Evolutionary conservation across 2,329 filamentous ascomycete species (phyloP), one percentile per base, ranked within the genome.

Genomic region (Dactylellina haptotyla): DNA sequence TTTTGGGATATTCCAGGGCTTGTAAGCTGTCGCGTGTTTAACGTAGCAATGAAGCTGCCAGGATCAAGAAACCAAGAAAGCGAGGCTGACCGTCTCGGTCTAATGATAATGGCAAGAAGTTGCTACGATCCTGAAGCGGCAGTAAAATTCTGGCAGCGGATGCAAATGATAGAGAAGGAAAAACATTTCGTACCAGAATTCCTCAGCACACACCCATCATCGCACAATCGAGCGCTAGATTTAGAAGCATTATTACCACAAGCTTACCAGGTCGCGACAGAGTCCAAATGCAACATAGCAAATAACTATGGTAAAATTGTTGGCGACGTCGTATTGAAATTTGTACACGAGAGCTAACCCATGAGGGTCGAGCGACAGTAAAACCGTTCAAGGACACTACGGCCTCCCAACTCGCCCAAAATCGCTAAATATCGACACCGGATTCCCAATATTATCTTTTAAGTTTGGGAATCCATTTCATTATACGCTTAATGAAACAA

Each of bases 41-140:
- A 90, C 54, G 79, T 90, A 14, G 84, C 89, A n/a, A 87, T 92
- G 78, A 84, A 84, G 57, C 82, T 86, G 73, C 91, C 90, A 0
- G 90, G 90, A 79, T 87, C 86, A 46, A 84, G 91, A 51, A 85
- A 85, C 78, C 90, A 93, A 81, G 91, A 90, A 83, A 87, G 84
- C 53, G 91, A 93, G 81, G 91, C 91, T 0, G 91, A 93, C 78
- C 91, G 90, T 77, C 91, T 93, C 43, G 91, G 91, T 0, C 80
- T 94, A 30, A 87, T 93, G 84, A 90, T 93, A 84, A 93, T 93
- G 89, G 87, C 90, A 0, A 87, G 91, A 81, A 89, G 88, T 25
- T 93, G 91, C 81, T 93, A 90, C 79, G 84, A 92, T 73, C 91
- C 91, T 0, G 81, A 84, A 12, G 87, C 87, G 69, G 90, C 90